Conservation (phyloP, 78 protist genomes). For the slime mould (Dictyostelium discoideum) region DNA sequence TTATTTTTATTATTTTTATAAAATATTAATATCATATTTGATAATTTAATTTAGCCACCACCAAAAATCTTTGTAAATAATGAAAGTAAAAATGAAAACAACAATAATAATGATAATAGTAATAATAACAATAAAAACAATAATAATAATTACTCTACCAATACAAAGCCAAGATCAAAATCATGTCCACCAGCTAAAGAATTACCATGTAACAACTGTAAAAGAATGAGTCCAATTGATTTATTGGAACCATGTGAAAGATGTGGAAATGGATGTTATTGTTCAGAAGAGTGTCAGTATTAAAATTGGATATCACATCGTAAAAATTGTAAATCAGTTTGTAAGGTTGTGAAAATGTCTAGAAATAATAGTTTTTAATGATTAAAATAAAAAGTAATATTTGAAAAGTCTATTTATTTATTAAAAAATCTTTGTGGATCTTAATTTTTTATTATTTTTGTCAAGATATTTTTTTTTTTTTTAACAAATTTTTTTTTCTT, state of each 20-base stretch:
- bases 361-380: conserved; percentile 35
- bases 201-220: conserved; percentile 54
- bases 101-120: background rate
- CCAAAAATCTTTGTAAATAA: background rate
- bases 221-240: background rate
- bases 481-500: no score
- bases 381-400: background rate
- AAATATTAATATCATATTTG: background rate
- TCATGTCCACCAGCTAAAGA: conserved; percentile 36
- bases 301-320: conserved; percentile 37
- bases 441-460: background rate
- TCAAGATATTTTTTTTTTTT: background rate
- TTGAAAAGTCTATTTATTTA: background rate
- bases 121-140: background rate
- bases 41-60: background rate
- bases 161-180: conserved; percentile 53
- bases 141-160: background rate
- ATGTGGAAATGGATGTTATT: conserved; percentile 50
- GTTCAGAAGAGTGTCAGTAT: conserved; percentile 56
- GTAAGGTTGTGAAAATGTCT: conserved; percentile 53
- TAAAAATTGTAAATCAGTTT: conserved; percentile 10
- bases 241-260: conserved; percentile 25
- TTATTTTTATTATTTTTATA: background rate
- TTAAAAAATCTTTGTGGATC: background rate
- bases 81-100: background rate